Evolutionary conservation across 2,329 filamentous ascomycete species (phyloP).

Genomic region (Alternaria brassicicola): DNA sequence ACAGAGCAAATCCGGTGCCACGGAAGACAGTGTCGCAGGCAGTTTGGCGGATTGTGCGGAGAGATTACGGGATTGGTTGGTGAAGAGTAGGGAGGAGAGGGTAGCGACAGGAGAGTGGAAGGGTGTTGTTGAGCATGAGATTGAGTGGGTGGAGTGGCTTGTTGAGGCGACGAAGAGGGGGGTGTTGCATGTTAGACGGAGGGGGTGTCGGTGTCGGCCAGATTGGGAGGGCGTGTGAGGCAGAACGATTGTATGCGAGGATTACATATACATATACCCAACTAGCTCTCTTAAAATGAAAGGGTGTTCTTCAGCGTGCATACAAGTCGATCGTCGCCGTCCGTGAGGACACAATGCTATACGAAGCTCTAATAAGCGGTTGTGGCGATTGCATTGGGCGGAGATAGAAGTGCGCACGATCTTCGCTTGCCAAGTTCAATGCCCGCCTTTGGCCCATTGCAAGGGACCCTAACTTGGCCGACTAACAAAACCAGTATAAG

Average conservation of each 20-base stretch:
- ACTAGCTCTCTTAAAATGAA: no score
- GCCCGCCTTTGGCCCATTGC: no score
- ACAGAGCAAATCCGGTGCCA: neutral
- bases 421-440: no score
- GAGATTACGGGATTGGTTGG: slow-evolving; percentile 27
- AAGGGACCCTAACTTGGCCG: no score
- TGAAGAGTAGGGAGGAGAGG: slow-evolving; percentile 20
- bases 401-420: no score
- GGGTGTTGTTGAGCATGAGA: slow-evolving; percentile 33
- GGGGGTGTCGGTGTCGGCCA: slow-evolving; percentile 32
- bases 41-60: slow-evolving; percentile 14
- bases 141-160: slow-evolving; percentile 41
- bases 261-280: no score
- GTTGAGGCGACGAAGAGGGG: slow-evolving; percentile 29
- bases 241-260: no score
- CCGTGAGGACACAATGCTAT: no score
- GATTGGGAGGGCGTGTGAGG: slow-evolving; percentile 23
- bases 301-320: no score
- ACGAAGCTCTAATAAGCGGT: no score
- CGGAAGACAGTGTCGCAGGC: neutral
- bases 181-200: slow-evolving; percentile 39
- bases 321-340: no score
- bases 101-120: slow-evolving; percentile 32
- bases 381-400: no score
- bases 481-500: neutral